Evolutionary conservation across 2,329 filamentous ascomycete species (phyloP), one percentile per base, ranked within the genome.

Genomic region (Claviceps sp.): DNA sequence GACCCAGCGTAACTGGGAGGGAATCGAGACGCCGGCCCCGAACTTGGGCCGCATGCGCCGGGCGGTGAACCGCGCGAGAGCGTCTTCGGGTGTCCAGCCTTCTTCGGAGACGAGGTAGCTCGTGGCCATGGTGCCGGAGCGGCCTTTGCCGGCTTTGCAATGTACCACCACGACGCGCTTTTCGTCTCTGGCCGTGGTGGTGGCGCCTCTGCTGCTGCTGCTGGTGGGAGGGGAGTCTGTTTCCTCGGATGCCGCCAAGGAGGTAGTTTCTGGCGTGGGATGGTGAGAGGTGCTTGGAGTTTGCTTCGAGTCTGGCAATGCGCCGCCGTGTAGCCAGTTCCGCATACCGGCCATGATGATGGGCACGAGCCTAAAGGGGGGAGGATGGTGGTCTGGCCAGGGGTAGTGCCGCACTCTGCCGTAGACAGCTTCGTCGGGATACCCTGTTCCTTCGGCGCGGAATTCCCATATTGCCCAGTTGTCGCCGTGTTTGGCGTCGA

Each of bases 391-490:
- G 65, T 98, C 93, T 0, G 93, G 93, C 82, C 88, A 98, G 0
- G 93, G 93, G 62, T 90, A 97, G 69, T 98, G 93, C 57, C 85
- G 80, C 57, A 97, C 84, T 3, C 90, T 78, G 37, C 81, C 77
- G 65, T 95, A 88, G 1, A 98, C 91, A 53, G 90, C 86, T 18
- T 82, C 79, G 63, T 98, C 93, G 0, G 89, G 89, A 62, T 98
- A 98, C 1, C 93, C 93, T 0, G 93, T 96, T 5, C 93, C 93
- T 66, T 98, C 93, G 38, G 89, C 93, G 46, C 93, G 84, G 61
- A 98, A 98, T 70, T 98, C 93, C 88, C 91, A 98, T 61, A 98
- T 95, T 3, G 85, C 82, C 93, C 93, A 98, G 56, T 93, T 73
- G 26, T 81, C 71, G 30, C 78, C 84, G 68, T 98, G 93, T 62